Evolutionary conservation across 441 rosid genomes (phyloP).

Genomic region (Omphalea diandra): DNA sequence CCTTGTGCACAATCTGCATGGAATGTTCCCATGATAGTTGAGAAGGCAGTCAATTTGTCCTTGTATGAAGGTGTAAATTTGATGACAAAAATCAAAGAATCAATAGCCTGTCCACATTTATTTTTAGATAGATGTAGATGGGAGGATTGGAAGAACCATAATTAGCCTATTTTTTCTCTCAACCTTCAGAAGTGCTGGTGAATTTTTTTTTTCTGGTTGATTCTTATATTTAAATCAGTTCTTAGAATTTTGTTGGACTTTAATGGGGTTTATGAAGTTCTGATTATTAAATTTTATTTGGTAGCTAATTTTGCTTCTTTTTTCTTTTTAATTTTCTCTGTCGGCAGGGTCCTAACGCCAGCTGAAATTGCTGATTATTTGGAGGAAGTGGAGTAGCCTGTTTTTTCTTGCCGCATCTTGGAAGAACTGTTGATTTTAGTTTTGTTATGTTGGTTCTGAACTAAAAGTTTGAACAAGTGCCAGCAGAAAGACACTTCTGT

Average conservation of each 20-base stretch:
- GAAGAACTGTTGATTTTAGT: neutral
- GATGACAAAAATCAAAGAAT: neutral
- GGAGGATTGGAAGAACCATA: neutral
- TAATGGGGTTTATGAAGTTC: too few species aligned
- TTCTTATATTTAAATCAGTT: too few species aligned
- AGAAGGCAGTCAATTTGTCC: neutral
- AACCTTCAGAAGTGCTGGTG: too few species aligned
- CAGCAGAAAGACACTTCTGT: neutral
- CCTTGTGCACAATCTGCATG: neutral
- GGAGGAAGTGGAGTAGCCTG: constrained; percentile 65
- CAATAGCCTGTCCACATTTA: too few species aligned
- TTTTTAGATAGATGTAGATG: neutral
- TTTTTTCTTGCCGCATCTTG: neutral
- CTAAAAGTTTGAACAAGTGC: neutral
- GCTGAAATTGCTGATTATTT: constrained; percentile 80
- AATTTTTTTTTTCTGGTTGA: too few species aligned
- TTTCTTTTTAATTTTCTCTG: neutral
- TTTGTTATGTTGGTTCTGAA: neutral
- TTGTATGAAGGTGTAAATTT: neutral
- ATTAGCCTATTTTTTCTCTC: too few species aligned
- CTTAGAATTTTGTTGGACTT: too few species aligned
- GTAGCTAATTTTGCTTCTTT: neutral
- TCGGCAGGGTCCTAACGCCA: constrained; percentile 69
- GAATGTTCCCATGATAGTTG: neutral
- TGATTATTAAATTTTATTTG: too few species aligned